phyloP scores from a whole-genome alignment of 495 filamentous ascomycete species.

The Cladorrhinum samala region DNA sequence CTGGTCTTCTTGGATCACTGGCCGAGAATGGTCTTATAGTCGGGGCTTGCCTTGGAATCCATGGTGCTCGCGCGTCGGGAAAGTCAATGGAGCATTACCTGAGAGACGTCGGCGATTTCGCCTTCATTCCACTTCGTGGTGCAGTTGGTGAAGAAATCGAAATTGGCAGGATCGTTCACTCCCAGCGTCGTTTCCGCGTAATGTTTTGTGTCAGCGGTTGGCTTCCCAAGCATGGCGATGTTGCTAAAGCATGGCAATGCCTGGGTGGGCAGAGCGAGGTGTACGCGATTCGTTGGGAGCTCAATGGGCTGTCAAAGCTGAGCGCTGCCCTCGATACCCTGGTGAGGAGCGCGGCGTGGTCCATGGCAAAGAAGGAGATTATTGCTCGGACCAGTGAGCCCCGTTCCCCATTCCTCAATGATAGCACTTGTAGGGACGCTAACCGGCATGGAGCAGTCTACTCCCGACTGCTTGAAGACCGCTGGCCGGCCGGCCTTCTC shows the following conservation, averaged over 20 bases:
- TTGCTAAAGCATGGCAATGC: conserved; percentile 68
- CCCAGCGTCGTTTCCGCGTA: conserved; percentile 63
- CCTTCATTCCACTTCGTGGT: conserved; percentile 68
- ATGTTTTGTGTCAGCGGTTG: conserved; percentile 81
- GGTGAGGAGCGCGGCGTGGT: conserved; percentile 71
- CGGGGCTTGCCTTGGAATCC: conserved; percentile 82
- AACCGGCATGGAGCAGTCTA: conserved; percentile 54
- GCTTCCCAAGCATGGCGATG: conserved; percentile 64
- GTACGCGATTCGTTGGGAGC: conserved; percentile 82
- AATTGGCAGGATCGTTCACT: conserved; percentile 37
- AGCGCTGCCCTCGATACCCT: conserved; percentile 68
- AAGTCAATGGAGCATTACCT: conserved; percentile 85
- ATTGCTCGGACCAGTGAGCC: conserved; percentile 42
- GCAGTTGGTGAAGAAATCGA: conserved; percentile 19
- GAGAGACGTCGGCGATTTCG: conserved; percentile 83
- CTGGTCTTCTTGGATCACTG: conserved; percentile 70
- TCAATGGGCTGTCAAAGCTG: conserved; percentile 68
- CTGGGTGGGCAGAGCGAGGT: conserved; percentile 65
- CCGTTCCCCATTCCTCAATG: conserved; percentile 6
- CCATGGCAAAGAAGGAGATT: conserved; percentile 69
- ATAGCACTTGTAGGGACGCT: conserved; percentile 22
- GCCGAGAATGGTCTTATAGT: conserved; percentile 72
- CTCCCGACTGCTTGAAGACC: conserved; percentile 57
- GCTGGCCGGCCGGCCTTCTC: conserved; percentile 72
- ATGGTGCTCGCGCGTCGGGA: conserved; percentile 76